These are phyloP conservation scores for Heliocybe sulcata DNA, from an alignment of 1,284 basidiomycete species.

Conservation along the genomic window DNA sequence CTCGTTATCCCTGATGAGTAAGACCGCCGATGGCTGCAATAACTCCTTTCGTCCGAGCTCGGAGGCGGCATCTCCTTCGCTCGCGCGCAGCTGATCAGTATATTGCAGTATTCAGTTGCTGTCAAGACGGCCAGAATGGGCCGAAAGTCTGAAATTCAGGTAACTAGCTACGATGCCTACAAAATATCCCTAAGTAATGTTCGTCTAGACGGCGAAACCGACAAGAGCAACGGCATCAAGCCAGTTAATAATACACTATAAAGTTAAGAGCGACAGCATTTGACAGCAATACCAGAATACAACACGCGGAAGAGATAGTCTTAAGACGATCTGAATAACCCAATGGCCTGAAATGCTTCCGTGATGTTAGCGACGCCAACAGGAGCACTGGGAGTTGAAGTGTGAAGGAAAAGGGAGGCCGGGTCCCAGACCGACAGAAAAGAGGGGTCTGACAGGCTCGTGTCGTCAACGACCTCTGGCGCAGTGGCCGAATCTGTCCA, in stretches of 20 bases:
- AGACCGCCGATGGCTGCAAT: not conserved
- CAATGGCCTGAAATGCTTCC: not conserved
- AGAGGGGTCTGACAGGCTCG: slow-evolving; percentile 28
- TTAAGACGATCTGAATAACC: not conserved
- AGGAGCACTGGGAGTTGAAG: slow-evolving; percentile 10
- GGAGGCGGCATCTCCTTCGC: too few species aligned
- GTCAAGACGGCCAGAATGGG: too few species aligned
- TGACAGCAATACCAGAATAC: not conserved
- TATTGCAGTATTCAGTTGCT: too few species aligned
- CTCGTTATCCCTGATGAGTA: slow-evolving; percentile 1
- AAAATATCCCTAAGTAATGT: not conserved
- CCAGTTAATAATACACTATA: not conserved
- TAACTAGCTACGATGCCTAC: not conserved
- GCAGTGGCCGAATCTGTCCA: slow-evolving; percentile 51
- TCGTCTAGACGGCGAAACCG: not conserved
- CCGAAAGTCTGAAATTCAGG: not conserved
- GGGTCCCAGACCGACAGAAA: slow-evolving; percentile 47
- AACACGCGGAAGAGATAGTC: not conserved
- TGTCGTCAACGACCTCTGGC: slow-evolving; percentile 40
- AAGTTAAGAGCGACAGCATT: not conserved
- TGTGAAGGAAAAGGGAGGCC: slow-evolving; percentile 30
- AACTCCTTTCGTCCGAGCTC: too few species aligned
- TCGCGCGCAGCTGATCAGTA: too few species aligned
- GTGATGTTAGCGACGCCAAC: slow-evolving; percentile 35
- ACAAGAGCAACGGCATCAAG: not conserved